These are phyloP conservation scores for Neonothopanus nambi DNA, from an alignment of 1,284 basidiomycete species.

Conservation along the genomic window DNA sequence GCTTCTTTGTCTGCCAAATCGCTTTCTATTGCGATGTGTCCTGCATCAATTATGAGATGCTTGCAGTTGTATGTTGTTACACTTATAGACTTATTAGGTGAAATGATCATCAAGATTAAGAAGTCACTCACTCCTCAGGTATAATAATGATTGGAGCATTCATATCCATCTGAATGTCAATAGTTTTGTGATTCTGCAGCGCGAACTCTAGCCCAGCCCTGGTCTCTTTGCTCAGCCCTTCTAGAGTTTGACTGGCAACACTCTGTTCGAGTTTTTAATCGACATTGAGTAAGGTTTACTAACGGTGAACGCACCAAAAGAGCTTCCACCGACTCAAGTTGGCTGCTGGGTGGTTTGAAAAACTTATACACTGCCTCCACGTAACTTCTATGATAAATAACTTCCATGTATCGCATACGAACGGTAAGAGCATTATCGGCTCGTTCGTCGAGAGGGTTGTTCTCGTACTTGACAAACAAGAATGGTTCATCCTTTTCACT, in stretches of 20 bases:
- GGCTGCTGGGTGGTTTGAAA: constrained; percentile 93
- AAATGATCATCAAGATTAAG: constrained; percentile 3
- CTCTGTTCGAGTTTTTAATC: constrained; percentile 49
- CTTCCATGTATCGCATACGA: constrained; percentile 95
- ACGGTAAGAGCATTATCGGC: constrained; percentile 92
- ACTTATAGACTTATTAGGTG: constrained; percentile 36
- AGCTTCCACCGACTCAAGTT: constrained; percentile 94
- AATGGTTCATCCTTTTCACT: constrained; percentile 69
- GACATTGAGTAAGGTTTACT: not conserved
- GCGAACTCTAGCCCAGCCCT: constrained; percentile 94
- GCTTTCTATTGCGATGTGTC: constrained; percentile 93
- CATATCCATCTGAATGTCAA: constrained; percentile 95
- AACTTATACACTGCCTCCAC: constrained; percentile 92
- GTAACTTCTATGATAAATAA: constrained; percentile 95
- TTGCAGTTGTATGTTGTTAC: constrained; percentile 79
- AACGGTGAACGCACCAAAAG: constrained; percentile 57
- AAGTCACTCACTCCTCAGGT: constrained; percentile 79
- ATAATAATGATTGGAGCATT: constrained; percentile 98
- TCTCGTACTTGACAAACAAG: constrained; percentile 92
- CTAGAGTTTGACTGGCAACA: constrained; percentile 92
- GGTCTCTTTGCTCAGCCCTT: constrained; percentile 94
- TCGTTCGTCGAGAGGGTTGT: constrained; percentile 89
- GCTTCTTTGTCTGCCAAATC: constrained; percentile 86
- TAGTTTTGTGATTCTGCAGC: constrained; percentile 90
- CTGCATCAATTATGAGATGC: constrained; percentile 94